Evolutionary conservation across 106 monocot genomes (phyloP), one percentile per base, ranked within the genome.

Genomic region (Chionographis japonica): DNA sequence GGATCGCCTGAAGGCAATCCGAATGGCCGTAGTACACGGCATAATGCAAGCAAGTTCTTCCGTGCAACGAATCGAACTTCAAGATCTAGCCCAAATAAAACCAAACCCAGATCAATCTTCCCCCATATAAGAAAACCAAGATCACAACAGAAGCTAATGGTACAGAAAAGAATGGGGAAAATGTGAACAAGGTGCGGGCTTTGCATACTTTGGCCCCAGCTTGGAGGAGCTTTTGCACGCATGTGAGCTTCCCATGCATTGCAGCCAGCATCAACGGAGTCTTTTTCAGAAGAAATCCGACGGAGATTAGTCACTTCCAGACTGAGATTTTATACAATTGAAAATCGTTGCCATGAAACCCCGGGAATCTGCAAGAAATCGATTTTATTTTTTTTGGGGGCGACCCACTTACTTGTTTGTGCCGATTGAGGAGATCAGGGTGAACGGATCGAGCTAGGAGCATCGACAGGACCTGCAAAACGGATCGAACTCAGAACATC

Each of bases 181-280:
- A 53, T 3, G 27, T 27, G 4, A 54, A 39, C 53, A 18, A n/a
- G n/a, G 1, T n/a, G 39, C 14, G 27, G 12, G 35, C 13, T 59
- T 57, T 19, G 16, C 62, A 12, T 50, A 79, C 79, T 57, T 79
- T 79, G 11, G 79, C 79, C 5, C 79, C 79, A 15, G 73, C 67
- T n/a, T 74, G 51, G 4, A 79, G 52, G 19, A 79, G 68, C 64
- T 68, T 62, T 56, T 79, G 54, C 52, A 74, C 79, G 40, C 78
- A 79, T 12, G 67, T 40, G 41, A 68, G 56, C 61, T 79, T 67
- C 55, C 78, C 78, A 50, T 63, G 72, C 72, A 79, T 79, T 20
- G 78, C 73, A 0, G 78, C 78, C 40, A 79, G 54, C 78, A 79
- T 79, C 52, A 79, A 66, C 12, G 78, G 78, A 62, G 78, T 79